Evolutionary conservation across 176 grass and related monocot species (phyloP).

Genomic region (Oryza meridionalis): DNA sequence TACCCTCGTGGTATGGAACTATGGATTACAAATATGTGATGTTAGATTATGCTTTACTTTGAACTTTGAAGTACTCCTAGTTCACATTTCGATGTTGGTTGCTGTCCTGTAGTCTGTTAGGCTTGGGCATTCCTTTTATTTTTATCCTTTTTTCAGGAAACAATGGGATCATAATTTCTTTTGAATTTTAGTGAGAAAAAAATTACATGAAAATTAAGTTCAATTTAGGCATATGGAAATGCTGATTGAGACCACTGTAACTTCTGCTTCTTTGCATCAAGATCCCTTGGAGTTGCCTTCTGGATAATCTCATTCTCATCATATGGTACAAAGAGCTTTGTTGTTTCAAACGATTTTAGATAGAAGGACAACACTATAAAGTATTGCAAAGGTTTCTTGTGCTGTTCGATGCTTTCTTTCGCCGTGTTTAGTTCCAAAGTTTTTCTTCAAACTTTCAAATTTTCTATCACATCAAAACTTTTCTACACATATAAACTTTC

Average conservation of each 20-base stretch:
- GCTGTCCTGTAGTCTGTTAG: not conserved
- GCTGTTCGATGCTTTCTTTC: conserved; percentile 20
- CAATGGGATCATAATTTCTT: not conserved
- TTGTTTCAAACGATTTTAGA: not conserved
- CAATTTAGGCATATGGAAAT: conserved; percentile 4
- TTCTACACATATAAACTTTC: no score
- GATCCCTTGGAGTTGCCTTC: not conserved
- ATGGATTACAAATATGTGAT: conserved; percentile 9
- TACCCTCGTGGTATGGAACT: not conserved
- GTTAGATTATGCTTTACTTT: not conserved
- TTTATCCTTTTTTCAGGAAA: no score
- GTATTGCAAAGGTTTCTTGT: not conserved
- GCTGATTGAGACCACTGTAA: not conserved
- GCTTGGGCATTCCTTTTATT: not conserved
- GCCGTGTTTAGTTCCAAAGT: no score
- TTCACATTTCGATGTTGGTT: not conserved
- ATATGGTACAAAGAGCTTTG: not conserved
- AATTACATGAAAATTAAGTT: not conserved
- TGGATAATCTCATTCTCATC: not conserved
- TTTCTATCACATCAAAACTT: no score
- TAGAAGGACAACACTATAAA: not conserved
- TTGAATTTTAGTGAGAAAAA: not conserved
- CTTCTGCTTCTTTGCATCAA: not conserved
- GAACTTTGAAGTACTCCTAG: not conserved
- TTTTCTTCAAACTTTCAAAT: no score